phyloP scores from a whole-genome alignment of 176 grass and related monocot species.

The Eleusine indica region DNA sequence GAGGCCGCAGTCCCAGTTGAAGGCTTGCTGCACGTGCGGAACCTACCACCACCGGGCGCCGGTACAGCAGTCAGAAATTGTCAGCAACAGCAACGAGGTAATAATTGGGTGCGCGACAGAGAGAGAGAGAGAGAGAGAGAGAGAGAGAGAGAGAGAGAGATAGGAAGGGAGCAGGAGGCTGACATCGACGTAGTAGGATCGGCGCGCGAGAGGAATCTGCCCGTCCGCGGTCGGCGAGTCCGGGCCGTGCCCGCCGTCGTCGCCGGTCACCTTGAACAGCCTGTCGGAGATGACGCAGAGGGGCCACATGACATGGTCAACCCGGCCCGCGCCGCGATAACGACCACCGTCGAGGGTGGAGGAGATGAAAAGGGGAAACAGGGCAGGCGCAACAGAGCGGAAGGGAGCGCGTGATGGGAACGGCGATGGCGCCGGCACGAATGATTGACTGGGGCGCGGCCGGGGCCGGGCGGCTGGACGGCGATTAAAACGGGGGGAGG shows the following conservation, averaged over 20 bases:
- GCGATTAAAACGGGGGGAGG: slow-evolving; percentile 35
- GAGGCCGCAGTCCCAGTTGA: slow-evolving; percentile 96
- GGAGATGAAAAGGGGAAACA: neutral
- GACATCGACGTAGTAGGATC: slow-evolving; percentile 69
- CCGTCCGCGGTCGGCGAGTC: slow-evolving; percentile 15
- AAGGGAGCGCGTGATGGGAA: neutral
- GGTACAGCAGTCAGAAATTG: neutral
- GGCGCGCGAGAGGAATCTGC: slow-evolving; percentile 45
- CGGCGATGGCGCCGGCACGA: slow-evolving; percentile 29
- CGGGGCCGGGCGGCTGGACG: neutral
- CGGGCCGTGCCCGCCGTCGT: slow-evolving; percentile 21
- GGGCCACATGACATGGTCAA: slow-evolving; percentile 76
- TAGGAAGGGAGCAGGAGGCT: slow-evolving; percentile 10
- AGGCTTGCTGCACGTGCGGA: slow-evolving; percentile 88
- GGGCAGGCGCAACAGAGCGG: neutral
- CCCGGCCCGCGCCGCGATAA: neutral
- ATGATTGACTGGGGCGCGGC: neutral
- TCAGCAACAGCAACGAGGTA: neutral
- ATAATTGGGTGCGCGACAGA: neutral
- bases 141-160: no score
- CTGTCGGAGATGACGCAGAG: slow-evolving; percentile 80
- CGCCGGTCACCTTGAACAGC: slow-evolving; percentile 70
- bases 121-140: no score
- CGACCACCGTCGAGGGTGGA: neutral
- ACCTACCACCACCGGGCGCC: slow-evolving; percentile 51